Conservation (phyloP, 2,329 filamentous ascomycete genomes). For the Epichloe amarillans region DNA sequence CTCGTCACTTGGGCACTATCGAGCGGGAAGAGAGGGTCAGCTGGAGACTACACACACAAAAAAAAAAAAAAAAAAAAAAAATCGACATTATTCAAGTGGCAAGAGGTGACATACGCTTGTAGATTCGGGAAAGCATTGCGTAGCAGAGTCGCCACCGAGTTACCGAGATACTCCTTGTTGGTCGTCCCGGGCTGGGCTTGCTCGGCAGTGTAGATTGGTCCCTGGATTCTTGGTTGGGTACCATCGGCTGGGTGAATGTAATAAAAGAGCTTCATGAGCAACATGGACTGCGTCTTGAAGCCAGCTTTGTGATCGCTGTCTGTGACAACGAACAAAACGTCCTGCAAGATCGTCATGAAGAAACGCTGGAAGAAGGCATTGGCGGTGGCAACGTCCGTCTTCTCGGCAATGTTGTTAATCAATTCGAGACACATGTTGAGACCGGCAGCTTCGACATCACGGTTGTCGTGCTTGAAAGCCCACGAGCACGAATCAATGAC, state of each 20-base stretch:
- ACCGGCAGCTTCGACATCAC: constrained; percentile 89
- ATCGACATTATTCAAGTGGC: not conserved
- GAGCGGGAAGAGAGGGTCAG: constrained; percentile 19
- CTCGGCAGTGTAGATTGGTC: constrained; percentile 76
- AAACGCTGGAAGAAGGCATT: constrained; percentile 98
- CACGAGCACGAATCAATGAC: constrained; percentile 99
- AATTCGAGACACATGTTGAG: constrained; percentile 97
- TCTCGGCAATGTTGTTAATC: constrained; percentile 93
- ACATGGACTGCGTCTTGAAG: constrained; percentile 93
- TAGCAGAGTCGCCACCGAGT: constrained; percentile 74
- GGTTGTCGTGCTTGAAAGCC: constrained; percentile 99
- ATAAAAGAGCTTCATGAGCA: constrained; percentile 92
- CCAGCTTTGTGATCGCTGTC: constrained; percentile 98
- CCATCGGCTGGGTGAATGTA: constrained; percentile 66
- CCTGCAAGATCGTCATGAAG: constrained; percentile 88
- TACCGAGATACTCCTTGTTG: constrained; percentile 82
- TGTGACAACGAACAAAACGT: constrained; percentile 95
- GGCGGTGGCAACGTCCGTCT: constrained; percentile 72
- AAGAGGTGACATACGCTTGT: constrained; percentile 52
- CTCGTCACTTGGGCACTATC: constrained; percentile 67
- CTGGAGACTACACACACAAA: not conserved
- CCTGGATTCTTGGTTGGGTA: constrained; percentile 69
- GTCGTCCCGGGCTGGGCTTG: constrained; percentile 72
- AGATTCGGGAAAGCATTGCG: constrained; percentile 90
- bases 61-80: not conserved